Evolutionary conservation across 2,329 filamentous ascomycete species (phyloP).

Genomic region (Xylaria sp.): DNA sequence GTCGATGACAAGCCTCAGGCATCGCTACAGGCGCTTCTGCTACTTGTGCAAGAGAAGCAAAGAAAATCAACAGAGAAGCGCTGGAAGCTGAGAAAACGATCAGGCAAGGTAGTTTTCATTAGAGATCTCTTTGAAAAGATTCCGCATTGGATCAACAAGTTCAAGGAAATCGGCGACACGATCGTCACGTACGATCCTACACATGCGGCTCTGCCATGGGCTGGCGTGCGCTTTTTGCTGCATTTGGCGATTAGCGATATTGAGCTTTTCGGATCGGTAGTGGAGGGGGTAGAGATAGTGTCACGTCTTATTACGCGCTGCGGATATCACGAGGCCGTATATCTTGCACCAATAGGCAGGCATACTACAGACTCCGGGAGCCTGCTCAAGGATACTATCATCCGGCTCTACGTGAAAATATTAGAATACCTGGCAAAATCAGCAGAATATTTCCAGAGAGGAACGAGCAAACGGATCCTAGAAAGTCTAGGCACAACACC

Average conservation of each 20-base stretch:
- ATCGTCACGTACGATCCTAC: not conserved
- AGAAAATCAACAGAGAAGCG: not conserved
- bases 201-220: conserved; percentile 9
- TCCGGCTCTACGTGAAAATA: not conserved
- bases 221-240: not conserved
- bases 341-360: not conserved
- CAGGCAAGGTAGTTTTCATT: not conserved
- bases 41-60: not conserved
- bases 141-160: not conserved
- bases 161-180: conserved; percentile 1
- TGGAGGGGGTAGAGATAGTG: not conserved
- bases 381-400: not conserved
- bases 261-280: not conserved
- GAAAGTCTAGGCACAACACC: not conserved
- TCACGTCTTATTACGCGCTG: not conserved
- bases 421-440: not conserved
- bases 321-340: not conserved
- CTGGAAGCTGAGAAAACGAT: not conserved
- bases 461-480: not conserved
- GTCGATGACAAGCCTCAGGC: not conserved
- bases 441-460: not conserved
- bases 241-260: not conserved
- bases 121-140: not conserved
- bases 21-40: not conserved
- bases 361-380: not conserved